Evolutionary conservation across 169 alveolate genomes (phyloP), one percentile per base, ranked within the genome.

Genomic region (Eimeria brunetti): DNA sequence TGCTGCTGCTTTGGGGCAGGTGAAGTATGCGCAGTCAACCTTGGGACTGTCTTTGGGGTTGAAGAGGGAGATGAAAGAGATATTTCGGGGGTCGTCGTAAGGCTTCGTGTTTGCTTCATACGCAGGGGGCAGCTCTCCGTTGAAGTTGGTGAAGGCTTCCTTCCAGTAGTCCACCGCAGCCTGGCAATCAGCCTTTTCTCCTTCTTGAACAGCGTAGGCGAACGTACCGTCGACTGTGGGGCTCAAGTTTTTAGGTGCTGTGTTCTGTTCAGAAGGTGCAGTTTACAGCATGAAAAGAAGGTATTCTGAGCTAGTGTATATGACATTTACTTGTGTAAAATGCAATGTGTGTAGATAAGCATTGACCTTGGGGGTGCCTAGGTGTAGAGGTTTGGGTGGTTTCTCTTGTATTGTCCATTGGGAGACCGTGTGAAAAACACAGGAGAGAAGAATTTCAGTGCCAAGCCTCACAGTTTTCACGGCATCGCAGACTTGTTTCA

Each of bases 21-120:
- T 18, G 84, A 75, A 75, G 58, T 33, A 38, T 41, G 84, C 84
- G 84, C 84, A 75, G 84, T 75, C 84, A 51, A 75, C 56, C 58
- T 16, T 38, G 58, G 60, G 22, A 0, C 11, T 22, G 2, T 12
- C 30, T 6, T 75, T 20, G 16, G 84, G 84, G 58, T 38, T 36
- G 58, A 75, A 75, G 27, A 75, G 36, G 58, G 84, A 16, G 1
- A 75, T 44, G 2, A 75, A 75, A 7, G 84, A 75, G 20, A 41
- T 20, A 27, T 38, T 44, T 12, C 14, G 8, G 56, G 84, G 20
- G 20, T 38, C 20, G 2, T 75, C 18, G 58, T 75, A 75, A 2
- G 16, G 60, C 5, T 30, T 14, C 5, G 12, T 0, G 20, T 0
- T 9, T 0, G 8, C 14, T 18, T 14, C 11, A 16, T 20, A 36